Conservation (phyloP, 768 basidiomycete genomes). For the Kwoniella bestiolae region DNA sequence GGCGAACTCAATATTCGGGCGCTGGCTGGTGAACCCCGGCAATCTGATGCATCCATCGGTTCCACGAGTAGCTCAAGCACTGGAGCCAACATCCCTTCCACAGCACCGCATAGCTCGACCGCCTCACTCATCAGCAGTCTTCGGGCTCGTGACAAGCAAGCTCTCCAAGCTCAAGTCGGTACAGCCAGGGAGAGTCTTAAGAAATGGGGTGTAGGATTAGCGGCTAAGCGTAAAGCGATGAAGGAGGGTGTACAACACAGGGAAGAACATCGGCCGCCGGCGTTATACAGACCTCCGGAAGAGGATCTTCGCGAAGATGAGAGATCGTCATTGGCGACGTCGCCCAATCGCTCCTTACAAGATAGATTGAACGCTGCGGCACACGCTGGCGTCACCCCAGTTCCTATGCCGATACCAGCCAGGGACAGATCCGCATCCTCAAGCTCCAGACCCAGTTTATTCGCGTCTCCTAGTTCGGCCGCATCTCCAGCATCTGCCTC, state of each 20-base stretch:
- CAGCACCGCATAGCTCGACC: conserved; percentile 34
- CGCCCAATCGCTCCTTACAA: conserved; percentile 35
- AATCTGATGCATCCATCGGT: neutral
- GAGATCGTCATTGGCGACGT: neutral
- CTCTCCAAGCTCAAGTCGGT: conserved; percentile 71
- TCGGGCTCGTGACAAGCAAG: conserved; percentile 78
- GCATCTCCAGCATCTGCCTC: conserved; percentile 16
- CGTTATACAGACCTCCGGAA: conserved; percentile 39
- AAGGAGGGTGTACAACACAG: neutral
- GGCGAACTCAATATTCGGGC: conserved; percentile 4
- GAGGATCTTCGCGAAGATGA: conserved; percentile 31
- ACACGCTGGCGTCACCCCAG: conserved; percentile 15
- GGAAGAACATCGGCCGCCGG: conserved; percentile 27
- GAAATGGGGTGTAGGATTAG: conserved; percentile 88
- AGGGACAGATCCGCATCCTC: conserved; percentile 19
- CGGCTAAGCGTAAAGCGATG: conserved; percentile 55
- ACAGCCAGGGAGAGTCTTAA: conserved; percentile 79
- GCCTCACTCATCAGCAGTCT: conserved; percentile 78
- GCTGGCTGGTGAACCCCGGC: neutral
- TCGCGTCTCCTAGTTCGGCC: conserved; percentile 18
- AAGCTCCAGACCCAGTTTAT: conserved; percentile 5
- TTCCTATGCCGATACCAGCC: conserved; percentile 4
- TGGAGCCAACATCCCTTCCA: conserved; percentile 16
- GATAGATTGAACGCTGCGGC: conserved; percentile 50
- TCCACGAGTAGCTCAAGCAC: conserved; percentile 1